phyloP scores from a whole-genome alignment of 2,329 filamentous ascomycete species.

The Aschersonia sp. region DNA sequence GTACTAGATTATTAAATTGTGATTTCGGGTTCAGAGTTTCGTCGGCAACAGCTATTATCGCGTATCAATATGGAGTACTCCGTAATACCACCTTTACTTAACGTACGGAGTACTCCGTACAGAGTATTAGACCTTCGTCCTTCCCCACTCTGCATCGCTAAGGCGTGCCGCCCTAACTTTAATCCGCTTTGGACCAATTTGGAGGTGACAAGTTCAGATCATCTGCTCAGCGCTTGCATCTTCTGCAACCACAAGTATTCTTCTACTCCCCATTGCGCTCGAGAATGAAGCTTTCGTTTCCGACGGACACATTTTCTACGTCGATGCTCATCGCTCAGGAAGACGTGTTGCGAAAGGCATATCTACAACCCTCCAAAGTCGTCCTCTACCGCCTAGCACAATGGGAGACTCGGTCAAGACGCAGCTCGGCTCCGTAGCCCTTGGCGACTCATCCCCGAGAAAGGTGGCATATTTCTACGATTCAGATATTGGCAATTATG shows the following conservation, averaged over 20 bases:
- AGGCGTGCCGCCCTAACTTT: conserved; percentile 12
- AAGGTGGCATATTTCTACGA: conserved; percentile 98
- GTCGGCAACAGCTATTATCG: no score
- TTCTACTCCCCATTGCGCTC: neutral
- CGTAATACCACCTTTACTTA: no score
- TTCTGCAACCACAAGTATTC: no score
- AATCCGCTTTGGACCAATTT: conserved; percentile 9
- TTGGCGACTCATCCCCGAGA: conserved; percentile 41
- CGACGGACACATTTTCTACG: neutral
- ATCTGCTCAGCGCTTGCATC: no score
- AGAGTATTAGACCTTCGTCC: neutral
- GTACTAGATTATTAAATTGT: no score
- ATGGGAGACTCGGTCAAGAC: conserved; percentile 20
- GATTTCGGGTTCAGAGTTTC: no score
- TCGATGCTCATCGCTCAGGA: no score
- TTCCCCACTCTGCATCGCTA: conserved; percentile 1
- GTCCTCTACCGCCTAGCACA: neutral
- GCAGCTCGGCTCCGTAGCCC: conserved; percentile 29
- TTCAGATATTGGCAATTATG: conserved; percentile 95
- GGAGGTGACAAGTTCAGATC: no score
- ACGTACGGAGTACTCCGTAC: no score
- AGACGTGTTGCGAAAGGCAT: neutral
- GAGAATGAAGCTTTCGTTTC: neutral
- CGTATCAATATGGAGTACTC: no score
- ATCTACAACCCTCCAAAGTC: neutral